A percentile compares a stretch with the other conserved stretches of the same genome.
Evolutionary conservation across 1,284 basidiomycete genomes (phyloP).

Genomic region (Leccinum subspadiceum): DNA sequence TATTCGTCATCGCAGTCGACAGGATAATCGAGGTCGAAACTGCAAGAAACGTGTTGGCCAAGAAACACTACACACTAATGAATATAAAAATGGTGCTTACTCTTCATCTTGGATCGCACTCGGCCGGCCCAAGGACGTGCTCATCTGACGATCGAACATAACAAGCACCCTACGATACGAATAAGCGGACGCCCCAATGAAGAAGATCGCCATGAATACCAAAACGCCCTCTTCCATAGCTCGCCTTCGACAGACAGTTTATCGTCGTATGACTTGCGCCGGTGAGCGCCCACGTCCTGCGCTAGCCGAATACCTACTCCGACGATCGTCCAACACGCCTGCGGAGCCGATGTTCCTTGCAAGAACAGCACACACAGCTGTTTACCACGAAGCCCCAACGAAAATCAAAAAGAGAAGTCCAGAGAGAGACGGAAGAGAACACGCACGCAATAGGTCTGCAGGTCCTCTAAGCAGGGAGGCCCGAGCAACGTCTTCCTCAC

Average conservation of each 20-base stretch:
- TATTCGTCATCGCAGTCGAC: conserved; percentile 76
- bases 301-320: conserved; percentile 71
- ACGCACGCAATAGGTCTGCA: conserved; percentile 56
- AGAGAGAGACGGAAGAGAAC: neutral
- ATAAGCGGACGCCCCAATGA: neutral
- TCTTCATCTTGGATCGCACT: conserved; percentile 86
- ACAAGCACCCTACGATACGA: conserved; percentile 54
- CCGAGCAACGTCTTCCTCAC: conserved; percentile 46
- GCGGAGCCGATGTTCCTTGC: conserved; percentile 63
- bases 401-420: neutral
- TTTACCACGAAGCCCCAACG: neutral
- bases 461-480: conserved; percentile 54
- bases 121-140: conserved; percentile 74
- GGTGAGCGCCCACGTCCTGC: conserved; percentile 67
- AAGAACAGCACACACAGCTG: conserved; percentile 48
- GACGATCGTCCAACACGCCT: conserved; percentile 70
- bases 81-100: conserved; percentile 40
- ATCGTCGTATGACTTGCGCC: conserved; percentile 43
- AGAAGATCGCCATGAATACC: conserved; percentile 41
- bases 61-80: neutral
- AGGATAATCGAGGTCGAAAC: conserved; percentile 74
- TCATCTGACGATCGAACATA: conserved; percentile 60
- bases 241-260: conserved; percentile 55
- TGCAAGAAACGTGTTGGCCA: conserved; percentile 23
- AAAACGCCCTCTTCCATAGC: conserved; percentile 78